Evolutionary conservation across 163 green algal species (phyloP), one percentile per base, ranked within the genome.

Genomic region (Coccomyxa subellipsoidea): DNA sequence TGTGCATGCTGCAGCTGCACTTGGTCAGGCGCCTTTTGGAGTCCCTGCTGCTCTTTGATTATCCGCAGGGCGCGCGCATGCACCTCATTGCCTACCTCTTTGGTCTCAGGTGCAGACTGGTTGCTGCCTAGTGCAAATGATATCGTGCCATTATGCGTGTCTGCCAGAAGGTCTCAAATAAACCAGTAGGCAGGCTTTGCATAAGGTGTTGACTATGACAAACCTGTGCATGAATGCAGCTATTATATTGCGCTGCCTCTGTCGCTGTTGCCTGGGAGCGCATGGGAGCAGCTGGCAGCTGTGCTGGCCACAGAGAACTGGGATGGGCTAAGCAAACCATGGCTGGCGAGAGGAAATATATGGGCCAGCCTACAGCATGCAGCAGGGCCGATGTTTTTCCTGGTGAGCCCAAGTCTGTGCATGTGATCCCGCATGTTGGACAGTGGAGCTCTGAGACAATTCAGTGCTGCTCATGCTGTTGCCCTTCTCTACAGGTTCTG

Each of bases 241-340:
- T 97, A 97, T 82, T 97, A 97, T 81, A 18, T 92, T 0, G 87
- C 90, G 4, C 84, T 93, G 69, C 92, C 93, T 9, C 76, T 94
- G 21, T 92, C 93, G 7, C 79, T 95, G 66, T 75, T 94, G 72
- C 90, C 86, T 0, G 4, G n/a, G 27, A 47, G 21, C 1, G 7
- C 23, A 39, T 75, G 78, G 84, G 80, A 85, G 80, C 38, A 39
- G 39, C 40, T 69, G 23, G 3, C 15, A 59, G 5, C 4, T 59
- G 21, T 59, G 0, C 23, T 18, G 23, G 47, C 47, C 47, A 59
- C 4, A 18, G 23, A 59, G 47, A 18, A 59, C 5, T 59, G 2
- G 47, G 23, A 18, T 59, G 21, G 3, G 47, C 1, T 12, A 12
- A 8, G 47, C 47, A 59, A 6, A 8, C 23, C 4, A 7, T 59